These are phyloP conservation scores for Xylaria sp. DNA, from an alignment of 2,329 filamentous ascomycete species.

Conservation along the genomic window DNA sequence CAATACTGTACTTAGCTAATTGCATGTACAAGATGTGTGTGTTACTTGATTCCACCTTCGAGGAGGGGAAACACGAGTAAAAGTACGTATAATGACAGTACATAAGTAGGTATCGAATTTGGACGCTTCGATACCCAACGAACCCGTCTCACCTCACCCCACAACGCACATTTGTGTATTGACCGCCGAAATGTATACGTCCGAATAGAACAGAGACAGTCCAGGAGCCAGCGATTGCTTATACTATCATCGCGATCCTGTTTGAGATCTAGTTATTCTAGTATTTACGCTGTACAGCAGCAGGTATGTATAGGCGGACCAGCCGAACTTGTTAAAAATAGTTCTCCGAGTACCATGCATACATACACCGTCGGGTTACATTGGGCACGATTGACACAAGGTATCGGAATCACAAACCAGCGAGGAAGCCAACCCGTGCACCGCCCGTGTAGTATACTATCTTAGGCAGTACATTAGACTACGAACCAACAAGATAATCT, in stretches of 20 bases:
- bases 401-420: not conserved
- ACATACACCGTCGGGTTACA: constrained; percentile 13
- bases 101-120: not conserved
- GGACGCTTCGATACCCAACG: not conserved
- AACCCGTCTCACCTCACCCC: not conserved
- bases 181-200: constrained; percentile 4
- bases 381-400: constrained; percentile 24
- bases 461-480: not conserved
- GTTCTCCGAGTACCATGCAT: not conserved
- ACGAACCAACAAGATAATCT: constrained; percentile 3
- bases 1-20: not conserved
- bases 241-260: not conserved
- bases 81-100: no score
- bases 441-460: no score
- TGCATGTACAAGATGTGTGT: no score
- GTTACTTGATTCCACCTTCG: no score
- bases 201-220: not conserved
- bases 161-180: not conserved
- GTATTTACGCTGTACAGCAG: no score
- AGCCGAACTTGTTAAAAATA: constrained; percentile 6
- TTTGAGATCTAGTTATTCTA: not conserved
- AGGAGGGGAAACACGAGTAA: no score
- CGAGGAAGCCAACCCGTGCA: constrained; percentile 1
- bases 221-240: no score
- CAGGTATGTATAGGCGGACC: not conserved